phyloP scores from a whole-genome alignment of 257 asterid species.

The Rehmannia glutinosa region DNA sequence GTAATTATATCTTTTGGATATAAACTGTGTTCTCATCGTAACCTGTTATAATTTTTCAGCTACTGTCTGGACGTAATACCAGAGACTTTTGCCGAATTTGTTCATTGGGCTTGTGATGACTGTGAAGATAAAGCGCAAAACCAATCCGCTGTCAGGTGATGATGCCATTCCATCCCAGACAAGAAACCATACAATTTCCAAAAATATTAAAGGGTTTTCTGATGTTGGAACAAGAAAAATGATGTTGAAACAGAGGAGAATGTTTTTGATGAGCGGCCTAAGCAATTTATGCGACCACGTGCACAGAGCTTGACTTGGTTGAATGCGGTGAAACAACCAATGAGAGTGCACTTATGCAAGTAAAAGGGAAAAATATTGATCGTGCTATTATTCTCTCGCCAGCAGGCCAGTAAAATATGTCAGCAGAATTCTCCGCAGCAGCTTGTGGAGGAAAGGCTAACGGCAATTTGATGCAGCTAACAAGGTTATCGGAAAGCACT shows the following conservation, averaged over 20 bases:
- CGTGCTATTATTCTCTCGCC: neutral
- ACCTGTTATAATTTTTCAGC: conserved; percentile 31
- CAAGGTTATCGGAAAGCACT: neutral
- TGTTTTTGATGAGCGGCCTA: neutral
- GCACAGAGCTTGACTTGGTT: neutral
- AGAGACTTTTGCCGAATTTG: conserved; percentile 43
- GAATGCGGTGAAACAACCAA: too few relatives aligned
- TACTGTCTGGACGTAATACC: conserved; percentile 62
- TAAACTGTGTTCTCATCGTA: too few relatives aligned
- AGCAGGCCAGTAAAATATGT: neutral
- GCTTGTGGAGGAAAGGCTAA: conserved; percentile 2
- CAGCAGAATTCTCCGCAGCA: neutral
- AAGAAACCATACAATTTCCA: neutral
- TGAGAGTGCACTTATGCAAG: too few relatives aligned
- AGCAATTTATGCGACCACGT: neutral
- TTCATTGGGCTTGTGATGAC: conserved; percentile 66
- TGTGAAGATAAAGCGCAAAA: conserved; percentile 25
- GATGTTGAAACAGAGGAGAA: neutral
- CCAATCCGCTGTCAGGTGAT: neutral
- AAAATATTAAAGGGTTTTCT: neutral
- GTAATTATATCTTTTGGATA: too few relatives aligned
- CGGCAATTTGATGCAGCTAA: neutral
- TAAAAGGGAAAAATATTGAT: too few relatives aligned
- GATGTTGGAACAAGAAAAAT: neutral
- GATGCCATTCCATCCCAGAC: neutral